These are phyloP conservation scores for Yamadazyma conglobata DNA, from an alignment of 1,139 yeast species.

Conservation along the genomic window DNA sequence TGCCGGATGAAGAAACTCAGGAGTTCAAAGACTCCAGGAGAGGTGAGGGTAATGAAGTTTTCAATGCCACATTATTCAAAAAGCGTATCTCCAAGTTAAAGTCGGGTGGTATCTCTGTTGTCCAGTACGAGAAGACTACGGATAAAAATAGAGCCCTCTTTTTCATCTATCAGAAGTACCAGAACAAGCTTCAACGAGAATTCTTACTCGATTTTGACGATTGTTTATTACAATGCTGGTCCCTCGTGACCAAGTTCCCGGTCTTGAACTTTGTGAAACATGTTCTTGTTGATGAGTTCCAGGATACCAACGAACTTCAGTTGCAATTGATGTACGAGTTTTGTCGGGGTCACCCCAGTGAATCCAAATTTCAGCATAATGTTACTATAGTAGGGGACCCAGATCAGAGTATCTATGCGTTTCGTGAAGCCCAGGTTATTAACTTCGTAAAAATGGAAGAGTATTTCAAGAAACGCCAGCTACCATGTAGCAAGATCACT, in stretches of 20 bases:
- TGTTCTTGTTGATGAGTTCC: conserved; percentile 90
- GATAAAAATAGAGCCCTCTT: conserved; percentile 14
- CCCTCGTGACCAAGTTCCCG: conserved; percentile 41
- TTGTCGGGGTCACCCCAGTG: conserved; percentile 37
- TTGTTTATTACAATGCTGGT: conserved; percentile 54
- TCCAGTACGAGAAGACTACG: conserved; percentile 22
- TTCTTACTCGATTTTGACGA: conserved; percentile 79
- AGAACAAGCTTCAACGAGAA: conserved; percentile 37
- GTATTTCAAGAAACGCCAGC: conserved; percentile 31
- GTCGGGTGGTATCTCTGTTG: conserved; percentile 42
- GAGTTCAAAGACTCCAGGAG: conserved; percentile 5
- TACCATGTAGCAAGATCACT: conserved; percentile 27
- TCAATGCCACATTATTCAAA: conserved; percentile 36
- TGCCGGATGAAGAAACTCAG: conserved; percentile 15
- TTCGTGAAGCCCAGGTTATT: conserved; percentile 71
- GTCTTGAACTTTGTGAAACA: conserved; percentile 56
- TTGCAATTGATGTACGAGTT: conserved; percentile 61
- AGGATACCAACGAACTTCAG: conserved; percentile 83
- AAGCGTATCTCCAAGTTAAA: conserved; percentile 52
- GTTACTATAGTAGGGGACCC: conserved; percentile 94
- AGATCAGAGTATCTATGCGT: conserved; percentile 90
- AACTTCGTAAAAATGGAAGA: conserved; percentile 62
- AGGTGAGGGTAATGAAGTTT: conserved; percentile 23
- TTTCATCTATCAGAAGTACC: conserved; percentile 50
- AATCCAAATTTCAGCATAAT: conserved; percentile 31